Percentiles rank a stretch among this genome's conserved stretches.
phyloP scores from a whole-genome alignment of 202 grass and related monocot genomes.

The Schoenoplectus triqueter region DNA sequence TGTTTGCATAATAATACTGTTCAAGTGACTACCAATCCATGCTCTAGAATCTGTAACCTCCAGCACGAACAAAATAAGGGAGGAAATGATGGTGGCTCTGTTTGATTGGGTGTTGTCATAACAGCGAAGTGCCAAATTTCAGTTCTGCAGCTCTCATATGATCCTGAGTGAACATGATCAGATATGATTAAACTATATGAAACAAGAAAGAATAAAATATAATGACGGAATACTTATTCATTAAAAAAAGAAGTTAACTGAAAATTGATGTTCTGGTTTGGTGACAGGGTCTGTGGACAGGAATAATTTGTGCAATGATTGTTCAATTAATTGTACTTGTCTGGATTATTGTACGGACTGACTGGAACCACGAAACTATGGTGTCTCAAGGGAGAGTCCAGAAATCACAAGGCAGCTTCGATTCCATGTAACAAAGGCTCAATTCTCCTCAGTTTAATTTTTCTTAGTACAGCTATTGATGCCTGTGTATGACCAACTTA shows the following conservation, averaged over 20 bases:
- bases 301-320: slow-evolving; percentile 80
- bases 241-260: neutral
- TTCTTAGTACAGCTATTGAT: neutral
- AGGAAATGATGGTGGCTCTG: neutral
- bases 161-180: slow-evolving; percentile 2
- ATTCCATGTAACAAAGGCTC: neutral
- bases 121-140: neutral
- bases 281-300: slow-evolving; percentile 76
- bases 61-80: neutral
- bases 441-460: neutral
- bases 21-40: neutral
- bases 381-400: slow-evolving; percentile 20
- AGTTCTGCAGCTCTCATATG: neutral
- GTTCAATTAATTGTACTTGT: slow-evolving; percentile 70
- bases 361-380: slow-evolving; percentile 70
- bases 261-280: neutral
- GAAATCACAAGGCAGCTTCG: slow-evolving; percentile 5
- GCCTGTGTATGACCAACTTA: neutral
- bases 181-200: slow-evolving; percentile 20
- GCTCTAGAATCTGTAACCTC: neutral
- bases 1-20: slow-evolving; percentile 9
- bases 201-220: neutral
- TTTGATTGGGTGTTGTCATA: neutral
- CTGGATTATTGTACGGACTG: slow-evolving; percentile 60
- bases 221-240: neutral